phyloP scores from a whole-genome alignment of 2,329 filamentous ascomycete genomes.

The Fusarium denticulatum region DNA sequence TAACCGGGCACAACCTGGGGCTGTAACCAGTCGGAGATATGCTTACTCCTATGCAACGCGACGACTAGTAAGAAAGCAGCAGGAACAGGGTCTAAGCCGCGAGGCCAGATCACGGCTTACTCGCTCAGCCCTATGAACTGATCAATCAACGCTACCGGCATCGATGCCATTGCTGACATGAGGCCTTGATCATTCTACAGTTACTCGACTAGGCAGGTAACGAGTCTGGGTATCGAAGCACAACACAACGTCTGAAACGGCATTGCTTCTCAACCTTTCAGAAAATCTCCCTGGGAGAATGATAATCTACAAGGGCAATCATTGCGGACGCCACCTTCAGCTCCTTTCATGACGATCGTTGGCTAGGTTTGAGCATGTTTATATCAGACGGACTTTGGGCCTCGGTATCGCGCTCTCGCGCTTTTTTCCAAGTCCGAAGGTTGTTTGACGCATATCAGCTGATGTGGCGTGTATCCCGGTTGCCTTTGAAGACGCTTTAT shows the following conservation, averaged over 20 bases:
- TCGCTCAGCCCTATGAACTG: slow-evolving; percentile 17
- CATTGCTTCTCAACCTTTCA: background rate
- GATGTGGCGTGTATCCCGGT: background rate
- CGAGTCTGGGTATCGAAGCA: background rate
- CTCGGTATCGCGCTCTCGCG: slow-evolving; percentile 6
- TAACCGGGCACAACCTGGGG: background rate
- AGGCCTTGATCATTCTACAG: background rate
- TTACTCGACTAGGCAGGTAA: background rate
- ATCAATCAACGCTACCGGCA: background rate
- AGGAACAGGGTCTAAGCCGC: background rate
- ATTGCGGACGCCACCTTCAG: background rate
- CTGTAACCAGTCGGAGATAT: background rate
- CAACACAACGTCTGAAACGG: background rate
- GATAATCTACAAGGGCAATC: background rate
- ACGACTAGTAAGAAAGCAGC: background rate
- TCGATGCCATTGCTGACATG: background rate
- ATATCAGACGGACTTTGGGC: background rate
- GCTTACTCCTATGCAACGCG: background rate
- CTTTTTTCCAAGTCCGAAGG: slow-evolving; percentile 20
- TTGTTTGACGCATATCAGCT: slow-evolving; percentile 12
- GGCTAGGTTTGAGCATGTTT: background rate
- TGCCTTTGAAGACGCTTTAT: background rate
- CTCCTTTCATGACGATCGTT: background rate
- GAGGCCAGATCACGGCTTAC: background rate
- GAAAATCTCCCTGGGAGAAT: background rate